Base-by-base conservation (phyloP, 1,139 yeast genomes). In the Diutina ranongensis region DNA sequence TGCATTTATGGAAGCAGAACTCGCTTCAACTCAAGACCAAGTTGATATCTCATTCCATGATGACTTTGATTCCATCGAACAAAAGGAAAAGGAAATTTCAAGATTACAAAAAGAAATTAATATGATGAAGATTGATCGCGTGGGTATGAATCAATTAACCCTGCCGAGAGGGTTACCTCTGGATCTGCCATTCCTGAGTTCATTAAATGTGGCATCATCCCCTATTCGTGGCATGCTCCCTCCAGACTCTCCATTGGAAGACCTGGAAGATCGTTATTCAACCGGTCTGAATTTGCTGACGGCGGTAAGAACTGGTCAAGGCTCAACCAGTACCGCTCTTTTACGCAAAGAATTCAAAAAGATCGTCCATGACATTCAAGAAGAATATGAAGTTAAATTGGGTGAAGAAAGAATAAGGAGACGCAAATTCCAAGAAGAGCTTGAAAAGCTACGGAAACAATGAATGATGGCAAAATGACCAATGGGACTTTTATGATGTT, bases 331-430 rank as follows among this genome's bases (percentile, higher is more conserved):
- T 54, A 68, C 61, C 46, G 72, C 68, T 1, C 76, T 81, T 1
- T 64, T 84, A 53, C 69, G 88, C 48, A 74, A 79, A 53, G 89
- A 84, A 60, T 84, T 84, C 65, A 79, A 78, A 55, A 78, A 76
- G 54, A 72, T 83, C 40, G 80, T 83, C 1, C 66, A 69, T 47
- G 83, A 78, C 44, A 71, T 84, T 51, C 83, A 80, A 50, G 74
- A 70, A 42, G 77, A 74, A 50, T 81, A 81, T 54, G 81, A 76
- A 51, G 59, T 66, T 25, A 83, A 80, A 53, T 58, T 83, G 49
- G 68, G 71, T 42, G 74, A 72, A 55, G 86, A 80, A 57, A 70
- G 78, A 46, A 57, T 67, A n/a, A 78, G 72, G 51, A 66, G 79
- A 51, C 65, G 71, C 49, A 71, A 77, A 55, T 61, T 80, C 9